phyloP scores from a whole-genome alignment of 2,329 filamentous ascomycete genomes.

The Exophiala lecanii-corni region DNA sequence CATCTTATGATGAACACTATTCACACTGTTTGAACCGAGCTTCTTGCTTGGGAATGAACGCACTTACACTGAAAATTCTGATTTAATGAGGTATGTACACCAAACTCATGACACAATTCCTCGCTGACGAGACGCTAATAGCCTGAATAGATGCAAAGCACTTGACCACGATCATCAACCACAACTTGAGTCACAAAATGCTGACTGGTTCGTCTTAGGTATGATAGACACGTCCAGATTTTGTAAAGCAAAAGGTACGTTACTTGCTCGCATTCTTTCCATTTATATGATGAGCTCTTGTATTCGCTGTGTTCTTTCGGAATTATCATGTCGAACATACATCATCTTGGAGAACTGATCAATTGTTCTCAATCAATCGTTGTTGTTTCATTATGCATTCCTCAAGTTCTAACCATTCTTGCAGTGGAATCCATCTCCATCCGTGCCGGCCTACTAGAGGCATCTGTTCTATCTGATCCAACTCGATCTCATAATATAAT shows the following conservation, averaged over 20 bases:
- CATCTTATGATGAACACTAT: conserved; percentile 63
- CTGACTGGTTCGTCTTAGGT: too few relatives aligned
- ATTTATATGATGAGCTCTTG: conserved; percentile 53
- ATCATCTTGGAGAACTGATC: conserved; percentile 65
- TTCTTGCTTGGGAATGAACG: conserved; percentile 53
- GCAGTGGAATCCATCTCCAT: too few relatives aligned
- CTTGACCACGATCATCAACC: too few relatives aligned
- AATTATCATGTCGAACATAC: conserved; percentile 56
- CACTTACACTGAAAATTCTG: conserved; percentile 61
- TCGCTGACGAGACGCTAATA: conserved; percentile 21
- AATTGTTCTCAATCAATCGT: too few relatives aligned
- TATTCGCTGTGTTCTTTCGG: conserved; percentile 64
- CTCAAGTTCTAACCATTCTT: too few relatives aligned
- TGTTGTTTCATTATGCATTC: too few relatives aligned
- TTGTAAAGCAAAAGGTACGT: neutral
- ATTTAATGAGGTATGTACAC: conserved; percentile 60
- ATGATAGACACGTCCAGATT: too few relatives aligned
- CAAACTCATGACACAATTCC: neutral
- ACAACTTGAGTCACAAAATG: too few relatives aligned
- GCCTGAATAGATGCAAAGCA: conserved; percentile 35
- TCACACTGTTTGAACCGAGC: conserved; percentile 65
- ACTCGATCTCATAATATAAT: too few relatives aligned
- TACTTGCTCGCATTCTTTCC: neutral
- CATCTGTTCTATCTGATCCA: too few relatives aligned
- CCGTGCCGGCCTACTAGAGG: too few relatives aligned